Percentiles rank a stretch among this genome's conserved stretches.
Conservation (phyloP, 805 yeast species). For the Danielia oregonensis region DNA sequence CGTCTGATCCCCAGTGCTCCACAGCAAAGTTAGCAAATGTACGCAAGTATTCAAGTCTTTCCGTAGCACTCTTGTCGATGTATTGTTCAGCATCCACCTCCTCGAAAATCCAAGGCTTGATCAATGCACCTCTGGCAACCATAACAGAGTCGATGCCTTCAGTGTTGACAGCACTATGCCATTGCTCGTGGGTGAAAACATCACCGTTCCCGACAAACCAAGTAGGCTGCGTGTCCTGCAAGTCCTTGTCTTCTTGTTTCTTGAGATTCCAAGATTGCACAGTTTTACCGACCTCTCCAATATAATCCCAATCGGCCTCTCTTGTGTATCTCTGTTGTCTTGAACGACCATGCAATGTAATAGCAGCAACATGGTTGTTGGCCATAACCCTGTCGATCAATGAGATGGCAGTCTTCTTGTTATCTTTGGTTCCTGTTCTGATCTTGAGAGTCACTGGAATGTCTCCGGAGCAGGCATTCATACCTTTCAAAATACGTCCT, state of each 20-base stretch:
- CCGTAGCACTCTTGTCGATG: conserved; percentile 85
- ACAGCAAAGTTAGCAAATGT: conserved; percentile 76
- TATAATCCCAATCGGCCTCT: conserved; percentile 91
- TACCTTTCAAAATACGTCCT: conserved; percentile 74
- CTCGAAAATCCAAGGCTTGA: conserved; percentile 98
- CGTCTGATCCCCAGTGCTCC: conserved; percentile 98
- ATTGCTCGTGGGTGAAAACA: conserved; percentile 79
- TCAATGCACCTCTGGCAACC: conserved; percentile 97
- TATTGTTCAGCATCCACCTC: conserved; percentile 88
- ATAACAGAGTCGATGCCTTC: conserved; percentile 86
- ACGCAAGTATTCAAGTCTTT: conserved; percentile 73
- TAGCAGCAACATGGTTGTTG: conserved; percentile 83
- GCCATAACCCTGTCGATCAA: conserved; percentile 66
- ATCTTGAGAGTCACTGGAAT: conserved; percentile 89
- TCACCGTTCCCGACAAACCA: conserved; percentile 96
- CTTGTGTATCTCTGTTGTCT: conserved; percentile 92
- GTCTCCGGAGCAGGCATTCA: conserved; percentile 87
- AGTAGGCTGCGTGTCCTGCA: conserved; percentile 55
- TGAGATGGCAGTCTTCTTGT: conserved; percentile 80
- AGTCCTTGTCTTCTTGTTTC: conserved; percentile 57
- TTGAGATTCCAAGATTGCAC: conserved; percentile 58
- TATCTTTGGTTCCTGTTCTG: conserved; percentile 86
- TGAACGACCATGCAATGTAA: conserved; percentile 94
- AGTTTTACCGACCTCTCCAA: conserved; percentile 65
- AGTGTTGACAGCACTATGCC: conserved; percentile 66